A percentile compares a stretch with the other conserved stretches of the same genome.
phyloP scores from a whole-genome alignment of 306 rosid genomes.

The Phaseolus lunatus region DNA sequence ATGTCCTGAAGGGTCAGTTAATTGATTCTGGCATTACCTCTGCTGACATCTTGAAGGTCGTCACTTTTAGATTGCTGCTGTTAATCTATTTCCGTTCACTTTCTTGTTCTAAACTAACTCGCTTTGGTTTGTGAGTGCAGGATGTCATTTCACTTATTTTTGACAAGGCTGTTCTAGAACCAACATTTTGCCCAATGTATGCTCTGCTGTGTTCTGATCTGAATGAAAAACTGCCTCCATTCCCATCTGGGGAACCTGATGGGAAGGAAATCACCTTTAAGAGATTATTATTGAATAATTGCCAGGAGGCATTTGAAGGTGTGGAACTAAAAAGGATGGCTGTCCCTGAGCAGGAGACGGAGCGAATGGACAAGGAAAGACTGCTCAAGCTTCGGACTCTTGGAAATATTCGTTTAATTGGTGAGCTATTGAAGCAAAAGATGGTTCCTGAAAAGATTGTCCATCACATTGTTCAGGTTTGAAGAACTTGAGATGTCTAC shows the following conservation, averaged over 20 bases:
- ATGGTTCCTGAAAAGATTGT: constrained; percentile 91
- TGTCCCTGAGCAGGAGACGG: constrained; percentile 77
- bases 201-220: constrained; percentile 80
- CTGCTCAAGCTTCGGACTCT: constrained; percentile 79
- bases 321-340: constrained; percentile 76
- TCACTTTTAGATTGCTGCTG: constrained; percentile 28
- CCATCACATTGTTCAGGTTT: constrained; percentile 88
- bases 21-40: constrained; percentile 82
- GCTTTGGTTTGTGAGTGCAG: constrained; percentile 56
- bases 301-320: constrained; percentile 97
- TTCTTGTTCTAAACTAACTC: constrained; percentile 24
- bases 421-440: constrained; percentile 91
- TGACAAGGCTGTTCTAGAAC: constrained; percentile 91
- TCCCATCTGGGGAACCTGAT: constrained; percentile 82
- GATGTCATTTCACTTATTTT: constrained; percentile 76
- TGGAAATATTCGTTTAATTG: constrained; percentile 86
- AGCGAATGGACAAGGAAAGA: constrained; percentile 76
- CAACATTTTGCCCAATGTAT: constrained; percentile 95
- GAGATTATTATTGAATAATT: constrained; percentile 78
- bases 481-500: neutral
- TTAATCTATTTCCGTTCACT: constrained; percentile 7
- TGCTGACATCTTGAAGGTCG: constrained; percentile 81
- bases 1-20: constrained; percentile 85
- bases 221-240: constrained; percentile 71
- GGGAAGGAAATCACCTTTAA: constrained; percentile 83